A percentile compares a stretch with the other conserved stretches of the same genome.
Conservation (phyloP, 768 basidiomycete species). For the Russula griseocarnosa region DNA sequence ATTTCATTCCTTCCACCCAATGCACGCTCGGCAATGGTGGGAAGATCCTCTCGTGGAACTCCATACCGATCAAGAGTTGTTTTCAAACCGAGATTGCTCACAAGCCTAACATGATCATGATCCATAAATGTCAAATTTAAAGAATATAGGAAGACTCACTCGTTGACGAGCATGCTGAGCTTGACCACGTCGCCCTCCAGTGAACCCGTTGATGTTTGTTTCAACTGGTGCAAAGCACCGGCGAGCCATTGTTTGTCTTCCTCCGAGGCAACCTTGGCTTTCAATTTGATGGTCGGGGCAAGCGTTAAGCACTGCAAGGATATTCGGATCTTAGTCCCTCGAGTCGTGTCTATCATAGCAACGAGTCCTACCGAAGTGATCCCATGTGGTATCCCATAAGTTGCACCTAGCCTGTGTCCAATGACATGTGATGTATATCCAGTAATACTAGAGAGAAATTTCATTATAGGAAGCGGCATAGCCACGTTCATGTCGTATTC, state of each 20-base stretch:
- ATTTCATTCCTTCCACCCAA: slow-evolving; percentile 44
- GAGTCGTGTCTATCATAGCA: not conserved
- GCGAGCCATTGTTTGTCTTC: slow-evolving; percentile 62
- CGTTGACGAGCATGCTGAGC: slow-evolving; percentile 51
- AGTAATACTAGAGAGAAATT: slow-evolving; percentile 42
- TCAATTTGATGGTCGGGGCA: slow-evolving; percentile 55
- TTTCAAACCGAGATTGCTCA: slow-evolving; percentile 54
- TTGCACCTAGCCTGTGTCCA: slow-evolving; percentile 69
- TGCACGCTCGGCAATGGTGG: slow-evolving; percentile 49
- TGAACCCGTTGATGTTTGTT: slow-evolving; percentile 56
- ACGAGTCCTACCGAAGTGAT: slow-evolving; percentile 63
- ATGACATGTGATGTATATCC: slow-evolving; percentile 69
- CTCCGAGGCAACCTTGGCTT: slow-evolving; percentile 53
- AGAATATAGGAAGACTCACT: slow-evolving; percentile 40
- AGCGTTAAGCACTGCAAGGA: slow-evolving; percentile 62
- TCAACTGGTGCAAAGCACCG: slow-evolving; percentile 53
- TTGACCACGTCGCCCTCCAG: slow-evolving; percentile 55
- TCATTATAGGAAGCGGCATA: not conserved
- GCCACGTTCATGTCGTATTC: not conserved
- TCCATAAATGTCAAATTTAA: not conserved
- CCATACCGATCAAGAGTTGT: slow-evolving; percentile 59
- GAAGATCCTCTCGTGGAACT: slow-evolving; percentile 55
- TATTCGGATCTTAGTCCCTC: not conserved
- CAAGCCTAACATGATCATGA: slow-evolving; percentile 43
- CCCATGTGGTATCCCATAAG: slow-evolving; percentile 74